These are phyloP conservation scores for Elaeagnus macrophylla DNA, from an alignment of 306 rosid genomes.

Conservation along the genomic window DNA sequence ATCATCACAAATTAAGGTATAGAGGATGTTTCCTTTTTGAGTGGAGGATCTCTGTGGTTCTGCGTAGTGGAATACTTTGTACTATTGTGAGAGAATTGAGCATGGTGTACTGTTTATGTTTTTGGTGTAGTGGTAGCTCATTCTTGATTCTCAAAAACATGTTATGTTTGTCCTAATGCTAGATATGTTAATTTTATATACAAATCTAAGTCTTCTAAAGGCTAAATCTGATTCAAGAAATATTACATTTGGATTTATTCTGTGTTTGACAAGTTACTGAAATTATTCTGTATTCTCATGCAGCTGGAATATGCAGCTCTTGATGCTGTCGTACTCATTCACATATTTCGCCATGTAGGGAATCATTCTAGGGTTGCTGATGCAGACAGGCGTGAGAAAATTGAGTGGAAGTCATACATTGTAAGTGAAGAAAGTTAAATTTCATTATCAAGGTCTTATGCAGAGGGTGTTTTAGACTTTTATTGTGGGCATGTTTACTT, in stretches of 20 bases:
- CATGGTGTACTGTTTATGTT: too few relatives aligned
- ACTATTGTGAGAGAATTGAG: too few relatives aligned
- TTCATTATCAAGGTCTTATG: neutral
- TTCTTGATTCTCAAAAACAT: too few relatives aligned
- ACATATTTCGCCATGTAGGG: constrained; percentile 62
- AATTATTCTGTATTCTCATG: constrained; percentile 15
- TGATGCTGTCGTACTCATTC: constrained; percentile 85
- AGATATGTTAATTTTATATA: neutral
- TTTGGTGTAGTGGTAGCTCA: too few relatives aligned
- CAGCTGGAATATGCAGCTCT: constrained; percentile 97
- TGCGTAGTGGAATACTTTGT: too few relatives aligned
- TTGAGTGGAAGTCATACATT: constrained; percentile 73
- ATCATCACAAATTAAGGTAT: neutral
- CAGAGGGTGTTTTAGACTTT: neutral
- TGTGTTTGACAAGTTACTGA: constrained; percentile 11
- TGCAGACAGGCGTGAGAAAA: constrained; percentile 28
- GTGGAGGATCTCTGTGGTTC: too few relatives aligned
- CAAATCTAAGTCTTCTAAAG: neutral
- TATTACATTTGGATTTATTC: too few relatives aligned
- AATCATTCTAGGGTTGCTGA: constrained; percentile 40
- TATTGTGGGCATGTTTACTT: too few relatives aligned
- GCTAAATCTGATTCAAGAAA: neutral
- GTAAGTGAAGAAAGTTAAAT: constrained; percentile 36
- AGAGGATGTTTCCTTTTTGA: neutral
- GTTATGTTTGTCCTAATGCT: neutral